Evolutionary conservation across 208 protist species (phyloP).

Genomic region (Endotrypanum monterogeii): DNA sequence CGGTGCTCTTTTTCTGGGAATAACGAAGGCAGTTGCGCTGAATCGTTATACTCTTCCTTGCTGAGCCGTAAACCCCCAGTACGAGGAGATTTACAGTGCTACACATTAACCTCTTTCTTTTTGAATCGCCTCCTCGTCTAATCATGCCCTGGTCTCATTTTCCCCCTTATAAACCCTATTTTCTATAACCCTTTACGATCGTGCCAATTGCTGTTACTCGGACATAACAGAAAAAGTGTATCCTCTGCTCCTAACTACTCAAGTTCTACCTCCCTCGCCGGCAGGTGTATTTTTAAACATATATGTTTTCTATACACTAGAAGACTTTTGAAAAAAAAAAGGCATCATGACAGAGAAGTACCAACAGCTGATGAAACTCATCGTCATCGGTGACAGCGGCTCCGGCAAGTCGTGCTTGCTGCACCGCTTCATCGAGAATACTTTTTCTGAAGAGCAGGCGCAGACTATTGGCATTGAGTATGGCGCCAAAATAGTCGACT

Average conservation of each 20-base stretch:
- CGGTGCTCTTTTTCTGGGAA: too few relatives aligned
- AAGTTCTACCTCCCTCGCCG: background rate
- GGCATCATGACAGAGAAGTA: slow-evolving; percentile 65
- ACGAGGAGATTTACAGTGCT: too few relatives aligned
- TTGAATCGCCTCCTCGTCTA: background rate
- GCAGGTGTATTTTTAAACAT: background rate
- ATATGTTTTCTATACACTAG: slow-evolving; percentile 1
- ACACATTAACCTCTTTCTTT: background rate
- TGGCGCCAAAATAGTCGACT: slow-evolving; percentile 94
- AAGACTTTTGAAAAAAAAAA: background rate
- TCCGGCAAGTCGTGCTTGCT: slow-evolving; percentile 97
- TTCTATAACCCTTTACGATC: background rate
- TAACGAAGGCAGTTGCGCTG: too few relatives aligned
- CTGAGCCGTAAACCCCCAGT: too few relatives aligned
- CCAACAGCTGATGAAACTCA: slow-evolving; percentile 85
- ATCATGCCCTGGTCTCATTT: too few relatives aligned
- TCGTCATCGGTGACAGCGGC: slow-evolving; percentile 84
- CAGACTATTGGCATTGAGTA: slow-evolving; percentile 99
- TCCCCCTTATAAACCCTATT: background rate
- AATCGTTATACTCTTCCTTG: too few relatives aligned
- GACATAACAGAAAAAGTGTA: background rate
- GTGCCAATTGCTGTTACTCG: background rate
- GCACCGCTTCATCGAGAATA: slow-evolving; percentile 96
- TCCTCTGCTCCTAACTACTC: background rate
- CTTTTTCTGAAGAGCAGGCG: slow-evolving; percentile 93